phyloP scores from a whole-genome alignment of 1,284 basidiomycete genomes.

The Malassezia vespertilionis region DNA sequence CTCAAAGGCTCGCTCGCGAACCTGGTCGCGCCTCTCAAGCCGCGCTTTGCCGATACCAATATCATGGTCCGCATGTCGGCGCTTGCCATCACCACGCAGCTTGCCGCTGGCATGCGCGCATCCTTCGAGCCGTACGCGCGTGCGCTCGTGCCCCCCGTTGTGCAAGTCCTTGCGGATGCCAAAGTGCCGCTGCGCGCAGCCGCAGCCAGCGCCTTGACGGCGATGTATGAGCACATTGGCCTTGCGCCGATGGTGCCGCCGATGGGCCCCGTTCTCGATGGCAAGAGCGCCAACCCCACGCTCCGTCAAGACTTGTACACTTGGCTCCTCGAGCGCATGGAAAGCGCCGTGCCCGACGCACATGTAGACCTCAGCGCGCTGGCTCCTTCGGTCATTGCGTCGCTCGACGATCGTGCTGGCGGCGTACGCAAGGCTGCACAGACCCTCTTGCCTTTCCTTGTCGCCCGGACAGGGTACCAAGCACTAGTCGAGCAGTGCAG shows the following conservation, averaged over 20 bases:
- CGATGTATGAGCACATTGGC: conserved; percentile 72
- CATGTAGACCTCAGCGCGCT: conserved; percentile 66
- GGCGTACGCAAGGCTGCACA: conserved; percentile 88
- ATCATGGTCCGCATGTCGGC: conserved; percentile 83
- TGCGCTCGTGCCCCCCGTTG: conserved; percentile 65
- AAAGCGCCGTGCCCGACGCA: conserved; percentile 53
- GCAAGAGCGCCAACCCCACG: conserved; percentile 64
- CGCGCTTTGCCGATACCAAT: conserved; percentile 80
- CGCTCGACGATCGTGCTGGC: conserved; percentile 78
- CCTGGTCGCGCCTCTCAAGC: conserved; percentile 75
- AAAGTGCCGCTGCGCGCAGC: conserved; percentile 75
- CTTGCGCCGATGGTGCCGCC: conserved; percentile 70
- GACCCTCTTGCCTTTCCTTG: conserved; percentile 66
- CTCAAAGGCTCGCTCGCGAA: conserved; percentile 77
- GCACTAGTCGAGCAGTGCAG: conserved; percentile 74
- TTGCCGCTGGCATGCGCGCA: conserved; percentile 87
- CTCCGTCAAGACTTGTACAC: conserved; percentile 71
- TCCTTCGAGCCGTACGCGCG: conserved; percentile 81
- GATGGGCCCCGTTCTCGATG: conserved; percentile 67
- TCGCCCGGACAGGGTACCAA: conserved; percentile 69
- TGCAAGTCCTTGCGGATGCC: conserved; percentile 79
- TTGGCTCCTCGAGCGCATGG: conserved; percentile 75
- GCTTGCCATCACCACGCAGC: conserved; percentile 75
- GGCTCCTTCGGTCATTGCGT: conserved; percentile 61
- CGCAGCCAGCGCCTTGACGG: conserved; percentile 65